phyloP scores from a whole-genome alignment of 805 yeast genomes.

The Pichia sporocuriosa region DNA sequence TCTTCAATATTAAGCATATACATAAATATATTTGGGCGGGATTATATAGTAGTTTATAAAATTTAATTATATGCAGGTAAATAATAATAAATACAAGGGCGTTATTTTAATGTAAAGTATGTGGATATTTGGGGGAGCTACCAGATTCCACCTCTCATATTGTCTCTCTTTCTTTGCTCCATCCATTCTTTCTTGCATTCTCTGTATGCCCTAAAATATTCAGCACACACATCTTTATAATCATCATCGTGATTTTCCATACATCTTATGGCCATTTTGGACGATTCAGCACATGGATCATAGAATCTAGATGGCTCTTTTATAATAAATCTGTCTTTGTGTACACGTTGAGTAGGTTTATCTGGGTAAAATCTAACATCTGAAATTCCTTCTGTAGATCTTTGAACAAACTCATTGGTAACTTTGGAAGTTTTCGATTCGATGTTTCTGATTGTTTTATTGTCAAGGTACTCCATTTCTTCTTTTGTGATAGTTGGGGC shows the following conservation, averaged over 20 bases:
- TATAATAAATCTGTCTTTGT: slow-evolving; percentile 58
- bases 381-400: slow-evolving; percentile 34
- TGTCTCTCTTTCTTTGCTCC: slow-evolving; percentile 26
- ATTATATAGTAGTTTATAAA: not conserved
- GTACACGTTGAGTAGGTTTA: slow-evolving; percentile 66
- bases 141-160: slow-evolving; percentile 28
- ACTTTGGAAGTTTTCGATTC: slow-evolving; percentile 19
- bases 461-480: slow-evolving; percentile 19
- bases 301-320: slow-evolving; percentile 80
- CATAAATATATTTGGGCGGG: not conserved
- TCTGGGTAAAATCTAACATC: slow-evolving; percentile 78
- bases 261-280: slow-evolving; percentile 82
- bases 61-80: not conserved
- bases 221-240: slow-evolving; percentile 58
- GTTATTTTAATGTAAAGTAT: not conserved
- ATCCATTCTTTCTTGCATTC: slow-evolving; percentile 84
- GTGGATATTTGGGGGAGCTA: slow-evolving; percentile 4
- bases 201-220: slow-evolving; percentile 85
- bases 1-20: not conserved
- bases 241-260: slow-evolving; percentile 71
- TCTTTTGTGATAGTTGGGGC: slow-evolving; percentile 13
- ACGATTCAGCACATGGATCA: slow-evolving; percentile 89
- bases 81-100: not conserved
- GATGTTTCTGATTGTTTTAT: slow-evolving; percentile 21
- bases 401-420: slow-evolving; percentile 45